Evolutionary conservation across 2,329 filamentous ascomycete species (phyloP).

Genomic region (Fonsecaea pugnacius): DNA sequence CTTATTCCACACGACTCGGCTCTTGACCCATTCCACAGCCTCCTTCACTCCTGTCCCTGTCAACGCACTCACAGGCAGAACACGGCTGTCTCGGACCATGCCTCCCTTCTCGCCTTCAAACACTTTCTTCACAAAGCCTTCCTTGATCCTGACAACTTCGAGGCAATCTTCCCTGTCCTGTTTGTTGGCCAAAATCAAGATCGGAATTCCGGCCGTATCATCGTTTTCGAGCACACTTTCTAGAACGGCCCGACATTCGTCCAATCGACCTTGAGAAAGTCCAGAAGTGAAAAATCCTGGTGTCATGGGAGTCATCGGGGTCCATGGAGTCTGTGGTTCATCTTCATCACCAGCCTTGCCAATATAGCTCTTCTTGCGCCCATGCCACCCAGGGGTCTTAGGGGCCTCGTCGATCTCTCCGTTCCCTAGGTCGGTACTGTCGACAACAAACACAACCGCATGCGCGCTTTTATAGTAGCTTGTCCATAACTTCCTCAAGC

Average conservation of each 20-base stretch:
- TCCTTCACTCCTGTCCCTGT: slow-evolving; percentile 81
- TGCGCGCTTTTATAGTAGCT: slow-evolving; percentile 93
- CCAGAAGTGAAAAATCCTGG: slow-evolving; percentile 32
- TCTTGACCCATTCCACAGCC: slow-evolving; percentile 95
- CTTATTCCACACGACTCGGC: slow-evolving; percentile 94
- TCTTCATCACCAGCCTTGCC: slow-evolving; percentile 29
- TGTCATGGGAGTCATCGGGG: slow-evolving; percentile 44
- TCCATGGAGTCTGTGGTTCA: slow-evolving; percentile 46
- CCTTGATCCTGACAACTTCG: slow-evolving; percentile 96
- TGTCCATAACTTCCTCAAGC: slow-evolving; percentile 88
- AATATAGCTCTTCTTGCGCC: slow-evolving; percentile 37
- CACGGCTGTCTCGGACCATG: slow-evolving; percentile 84
- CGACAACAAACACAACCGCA: slow-evolving; percentile 96
- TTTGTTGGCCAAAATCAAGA: slow-evolving; percentile 94
- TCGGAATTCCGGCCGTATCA: slow-evolving; percentile 86
- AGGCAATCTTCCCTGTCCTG: slow-evolving; percentile 97
- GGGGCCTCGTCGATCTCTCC: slow-evolving; percentile 62
- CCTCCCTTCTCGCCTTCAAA: slow-evolving; percentile 91
- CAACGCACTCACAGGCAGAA: slow-evolving; percentile 88
- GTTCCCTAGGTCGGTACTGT: slow-evolving; percentile 84
- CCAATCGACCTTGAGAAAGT: slow-evolving; percentile 63
- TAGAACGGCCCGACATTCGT: slow-evolving; percentile 86
- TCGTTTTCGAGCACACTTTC: slow-evolving; percentile 87
- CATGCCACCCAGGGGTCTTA: slow-evolving; percentile 33
- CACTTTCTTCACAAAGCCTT: slow-evolving; percentile 91